Percentiles rank a stretch among this genome's conserved stretches.
phyloP scores from a whole-genome alignment of 805 yeast genomes.

The Kregervanrija delftensis region DNA sequence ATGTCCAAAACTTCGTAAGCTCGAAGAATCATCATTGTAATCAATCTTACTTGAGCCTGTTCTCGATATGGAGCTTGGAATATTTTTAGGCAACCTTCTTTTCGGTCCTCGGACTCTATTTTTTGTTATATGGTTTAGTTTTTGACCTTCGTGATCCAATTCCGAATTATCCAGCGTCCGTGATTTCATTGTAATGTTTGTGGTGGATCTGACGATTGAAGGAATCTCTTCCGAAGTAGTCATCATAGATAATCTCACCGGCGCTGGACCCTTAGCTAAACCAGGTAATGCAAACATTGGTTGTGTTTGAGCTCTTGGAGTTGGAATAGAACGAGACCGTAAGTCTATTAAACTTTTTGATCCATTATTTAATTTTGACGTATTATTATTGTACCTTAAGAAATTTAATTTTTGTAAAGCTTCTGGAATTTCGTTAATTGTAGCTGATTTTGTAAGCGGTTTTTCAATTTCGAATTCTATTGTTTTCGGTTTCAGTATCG shows the following conservation, averaged over 20 bases:
- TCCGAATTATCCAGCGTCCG: constrained; percentile 15
- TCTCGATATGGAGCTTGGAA: constrained; percentile 2
- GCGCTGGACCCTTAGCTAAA: not conserved
- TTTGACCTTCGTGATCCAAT: constrained; percentile 18
- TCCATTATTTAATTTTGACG: too few species aligned
- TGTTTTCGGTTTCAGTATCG: constrained; percentile 14
- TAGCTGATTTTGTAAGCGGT: constrained; percentile 3
- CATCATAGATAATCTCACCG: not conserved
- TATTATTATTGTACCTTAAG: too few species aligned
- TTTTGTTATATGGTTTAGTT: constrained; percentile 40
- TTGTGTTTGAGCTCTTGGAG: not conserved
- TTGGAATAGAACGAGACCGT: not conserved
- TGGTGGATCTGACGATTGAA: not conserved
- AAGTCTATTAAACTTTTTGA: too few species aligned
- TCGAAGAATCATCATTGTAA: not conserved
- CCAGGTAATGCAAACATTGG: constrained; percentile 5
- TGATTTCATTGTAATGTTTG: constrained; percentile 1
- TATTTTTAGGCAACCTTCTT: constrained; percentile 36
- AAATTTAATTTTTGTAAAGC: too few species aligned
- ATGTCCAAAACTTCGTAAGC: too few species aligned
- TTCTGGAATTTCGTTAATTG: not conserved
- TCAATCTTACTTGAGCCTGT: not conserved
- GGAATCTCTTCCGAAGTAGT: too few species aligned
- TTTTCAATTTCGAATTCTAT: not conserved
- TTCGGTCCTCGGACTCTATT: constrained; percentile 46